Evolutionary conservation across 768 basidiomycete genomes (phyloP), one percentile per base, ranked within the genome.

Genomic region (Panus rudis): DNA sequence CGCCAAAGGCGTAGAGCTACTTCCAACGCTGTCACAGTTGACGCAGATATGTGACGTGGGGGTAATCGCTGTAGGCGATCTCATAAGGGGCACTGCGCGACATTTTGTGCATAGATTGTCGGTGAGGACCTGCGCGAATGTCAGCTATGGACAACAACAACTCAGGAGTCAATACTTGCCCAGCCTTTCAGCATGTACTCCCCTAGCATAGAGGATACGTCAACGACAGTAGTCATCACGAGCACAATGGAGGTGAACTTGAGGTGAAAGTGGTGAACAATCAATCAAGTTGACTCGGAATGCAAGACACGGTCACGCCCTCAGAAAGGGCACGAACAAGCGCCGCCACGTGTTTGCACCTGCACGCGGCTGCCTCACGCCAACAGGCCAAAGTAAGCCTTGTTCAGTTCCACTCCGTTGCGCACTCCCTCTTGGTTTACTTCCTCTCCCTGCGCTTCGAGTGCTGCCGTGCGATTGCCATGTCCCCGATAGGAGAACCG

Each of bases 111-210:
- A 91, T 22, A 73, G 66, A 22, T 63, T 63, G 55, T 88, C 78
- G 13, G 85, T 88, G 42, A 88, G 61, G 21, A 81, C 69, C 78
- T 84, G 45, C 27, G 5, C 24, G 22, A 32, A 34, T 23, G 32
- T 37, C 5, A 17, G 43, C 22, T 8, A 25, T 45, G 20, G 14
- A 38, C 39, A 35, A 39, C 6, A 30, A 22, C 37, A 43, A 48
- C 27, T 14, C 24, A n/a, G 27, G 16, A 25, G 4, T 4, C 4
- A 27, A 13, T 8, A 56, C 68, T 47, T 46, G 84, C 85, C 84
- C 84, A 87, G 52, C 86, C 86, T 60, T 76, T 79, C 50, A 87
- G 65, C 78, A 90, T 78, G 48, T 76, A 81, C 49, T 81, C 74
- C 4, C 83, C 83, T 13, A 89, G 70, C 28, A 64, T 72, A 46